Evolutionary conservation across 164 flowering plant genomes (phyloP).

Genomic region (Annona cherimola): DNA sequence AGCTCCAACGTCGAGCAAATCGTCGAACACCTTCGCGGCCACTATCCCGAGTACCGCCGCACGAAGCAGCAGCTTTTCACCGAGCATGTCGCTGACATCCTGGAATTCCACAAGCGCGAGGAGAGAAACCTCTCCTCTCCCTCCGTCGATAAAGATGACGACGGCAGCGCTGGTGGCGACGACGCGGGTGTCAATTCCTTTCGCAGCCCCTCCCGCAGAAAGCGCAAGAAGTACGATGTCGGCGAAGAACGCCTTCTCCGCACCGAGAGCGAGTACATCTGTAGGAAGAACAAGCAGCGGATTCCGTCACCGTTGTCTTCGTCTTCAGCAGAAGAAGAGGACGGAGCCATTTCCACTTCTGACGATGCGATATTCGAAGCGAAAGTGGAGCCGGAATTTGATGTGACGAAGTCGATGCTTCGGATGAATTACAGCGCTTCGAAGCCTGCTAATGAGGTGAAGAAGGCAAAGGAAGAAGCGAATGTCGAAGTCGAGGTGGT

Average conservation of each 20-base stretch:
- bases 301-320: constrained; percentile 11
- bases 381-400: constrained; percentile 52
- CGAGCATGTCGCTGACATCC: constrained; percentile 22
- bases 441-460: constrained; percentile 5
- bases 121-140: constrained; percentile 4
- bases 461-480: constrained; percentile 24
- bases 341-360: constrained; percentile 52
- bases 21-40: constrained; percentile 44
- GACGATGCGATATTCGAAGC: constrained; percentile 57
- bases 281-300: constrained; percentile 9
- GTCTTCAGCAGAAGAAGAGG: constrained; percentile 17
- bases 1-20: constrained; percentile 29
- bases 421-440: constrained; percentile 29
- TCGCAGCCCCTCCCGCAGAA: constrained; percentile 20
- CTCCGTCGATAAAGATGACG: constrained; percentile 16
- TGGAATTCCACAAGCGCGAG: constrained; percentile 10
- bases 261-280: constrained; percentile 28
- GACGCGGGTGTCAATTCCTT: neutral
- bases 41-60: constrained; percentile 42
- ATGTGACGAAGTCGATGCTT: constrained; percentile 57
- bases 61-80: constrained; percentile 30
- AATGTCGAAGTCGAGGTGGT: constrained; percentile 54
- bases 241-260: constrained; percentile 35
- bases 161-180: neutral
- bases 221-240: constrained; percentile 22